Evolutionary conservation across 768 basidiomycete species (phyloP), one percentile per base, ranked within the genome.

Genomic region (Macrolepiota albuminosa): DNA sequence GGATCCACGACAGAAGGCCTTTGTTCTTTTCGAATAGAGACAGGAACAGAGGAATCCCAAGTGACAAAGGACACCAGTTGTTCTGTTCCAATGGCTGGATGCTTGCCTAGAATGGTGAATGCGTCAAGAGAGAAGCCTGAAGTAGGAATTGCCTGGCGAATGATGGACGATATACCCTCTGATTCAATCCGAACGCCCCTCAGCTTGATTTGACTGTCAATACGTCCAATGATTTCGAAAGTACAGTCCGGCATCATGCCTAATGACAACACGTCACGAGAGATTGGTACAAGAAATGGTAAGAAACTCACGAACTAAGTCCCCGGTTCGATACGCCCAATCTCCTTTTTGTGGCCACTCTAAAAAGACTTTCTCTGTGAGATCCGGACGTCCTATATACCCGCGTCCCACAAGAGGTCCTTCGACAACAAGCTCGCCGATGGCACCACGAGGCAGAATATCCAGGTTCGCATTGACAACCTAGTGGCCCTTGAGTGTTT

Each of bases 121-220:
- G 70, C 78, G 55, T 80, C 76, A 42, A 80, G 67, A 46, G 61
- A 64, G 31, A 71, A 55, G 24, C 47, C 55, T 18, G 59, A 45
- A n/a, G 66, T 57, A 43, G 68, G 58, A 10, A 64, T 65, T 1
- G 73, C 73, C 39, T 65, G 72, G 49, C 74, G 75, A 21, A 81
- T 65, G 45, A 80, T 73, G 33, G 79, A 71, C n/a, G 78, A 80
- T 29, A 83, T 75, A 6, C 80, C 81, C 61, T 80, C 81, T 2
- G 76, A 75, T 63, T 83, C 82, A 21, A 83, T 81, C n/a, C 82
- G 78, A 21, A 82, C 80, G 29, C 82, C 81, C 40, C 79, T 74
- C 42, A 81, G 64, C 67, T 83, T 83, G 65, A 83, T 77, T 59
- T 82, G 82, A 6, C 76, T 75, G 63, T 82, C 81, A 51, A 79